Conservation (phyloP, 2,329 filamentous ascomycete species). For the Talaromyces sp. region DNA sequence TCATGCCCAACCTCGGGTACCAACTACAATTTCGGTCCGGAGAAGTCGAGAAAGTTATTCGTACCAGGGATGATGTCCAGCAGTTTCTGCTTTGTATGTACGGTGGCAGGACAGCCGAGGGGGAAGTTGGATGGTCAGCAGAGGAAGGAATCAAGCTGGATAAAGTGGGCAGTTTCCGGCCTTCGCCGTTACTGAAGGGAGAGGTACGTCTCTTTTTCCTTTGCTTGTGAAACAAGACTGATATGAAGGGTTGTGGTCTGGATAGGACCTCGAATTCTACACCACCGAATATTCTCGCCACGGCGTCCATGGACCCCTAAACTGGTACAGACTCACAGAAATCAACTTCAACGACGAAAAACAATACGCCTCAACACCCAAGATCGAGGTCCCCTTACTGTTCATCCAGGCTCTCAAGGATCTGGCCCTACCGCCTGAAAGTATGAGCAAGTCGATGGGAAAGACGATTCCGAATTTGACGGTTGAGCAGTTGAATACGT, state of each 20-base stretch:
- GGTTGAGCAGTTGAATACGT: conserved; percentile 63
- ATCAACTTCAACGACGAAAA: conserved; percentile 76
- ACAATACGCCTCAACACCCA: conserved; percentile 38
- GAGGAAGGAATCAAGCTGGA: conserved; percentile 64
- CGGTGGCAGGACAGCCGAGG: conserved; percentile 60
- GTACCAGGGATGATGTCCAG: conserved; percentile 61
- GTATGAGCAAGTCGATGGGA: conserved; percentile 71
- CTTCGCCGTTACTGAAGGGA: conserved; percentile 59
- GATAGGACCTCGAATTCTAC: conserved; percentile 71
- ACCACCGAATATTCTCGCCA: conserved; percentile 66
- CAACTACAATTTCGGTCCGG: conserved; percentile 75
- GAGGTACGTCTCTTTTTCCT: conserved; percentile 47
- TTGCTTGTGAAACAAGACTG: background rate
- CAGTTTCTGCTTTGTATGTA: conserved; percentile 71
- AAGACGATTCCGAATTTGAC: conserved; percentile 64
- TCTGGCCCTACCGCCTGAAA: conserved; percentile 63
- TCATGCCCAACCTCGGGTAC: conserved; percentile 72
- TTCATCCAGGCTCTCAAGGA: conserved; percentile 74
- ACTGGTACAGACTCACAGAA: conserved; percentile 79
- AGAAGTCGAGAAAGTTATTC: conserved; percentile 60
- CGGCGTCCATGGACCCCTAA: conserved; percentile 75
- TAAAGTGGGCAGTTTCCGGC: conserved; percentile 57
- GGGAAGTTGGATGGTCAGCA: conserved; percentile 59
- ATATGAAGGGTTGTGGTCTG: too few species aligned
- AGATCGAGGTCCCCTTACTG: conserved; percentile 63